A percentile compares a stretch with the other conserved stretches of the same genome.
phyloP scores from a whole-genome alignment of 805 yeast species.

The Ogataea trehaloabstinens region DNA sequence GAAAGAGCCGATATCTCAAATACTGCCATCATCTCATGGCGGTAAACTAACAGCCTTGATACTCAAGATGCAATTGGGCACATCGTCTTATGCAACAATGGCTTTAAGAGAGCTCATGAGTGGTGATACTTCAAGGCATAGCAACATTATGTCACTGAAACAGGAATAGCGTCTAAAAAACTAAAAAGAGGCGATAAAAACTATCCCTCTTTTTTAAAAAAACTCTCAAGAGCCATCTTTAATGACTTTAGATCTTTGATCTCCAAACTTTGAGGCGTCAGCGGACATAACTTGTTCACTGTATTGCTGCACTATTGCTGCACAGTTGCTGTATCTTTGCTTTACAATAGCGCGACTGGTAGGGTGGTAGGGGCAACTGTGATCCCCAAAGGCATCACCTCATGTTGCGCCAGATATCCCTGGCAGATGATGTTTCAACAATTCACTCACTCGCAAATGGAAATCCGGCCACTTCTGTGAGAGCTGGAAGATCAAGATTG shows the following conservation, averaged over 20 bases:
- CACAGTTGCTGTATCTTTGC: constrained; percentile 5
- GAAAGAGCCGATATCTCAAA: constrained; percentile 20
- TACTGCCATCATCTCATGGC: constrained; percentile 31
- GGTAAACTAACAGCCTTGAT: constrained; percentile 67
- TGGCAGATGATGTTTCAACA: constrained; percentile 15
- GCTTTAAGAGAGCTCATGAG: constrained; percentile 89
- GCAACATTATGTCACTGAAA: constrained; percentile 18
- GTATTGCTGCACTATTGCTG: background rate
- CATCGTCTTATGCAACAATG: constrained; percentile 96
- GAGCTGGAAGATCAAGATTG: constrained; percentile 14
- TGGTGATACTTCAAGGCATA: constrained; percentile 50
- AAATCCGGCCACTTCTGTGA: constrained; percentile 9
- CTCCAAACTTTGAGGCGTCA: too few relatives aligned
- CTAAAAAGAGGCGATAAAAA: constrained; percentile 13
- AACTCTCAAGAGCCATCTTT: background rate
- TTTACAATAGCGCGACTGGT: constrained; percentile 1
- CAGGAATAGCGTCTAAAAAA: constrained; percentile 4
- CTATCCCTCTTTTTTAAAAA: constrained; percentile 1
- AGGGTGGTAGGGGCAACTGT: background rate
- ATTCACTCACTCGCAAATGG: constrained; percentile 12
- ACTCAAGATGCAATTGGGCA: constrained; percentile 72
- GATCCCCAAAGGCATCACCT: background rate
- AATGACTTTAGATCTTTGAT: too few relatives aligned
- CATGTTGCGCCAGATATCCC: constrained; percentile 20
- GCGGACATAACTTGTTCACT: background rate